Conservation (phyloP, 768 basidiomycete species). For the Boletus pseudo-olivaceus region DNA sequence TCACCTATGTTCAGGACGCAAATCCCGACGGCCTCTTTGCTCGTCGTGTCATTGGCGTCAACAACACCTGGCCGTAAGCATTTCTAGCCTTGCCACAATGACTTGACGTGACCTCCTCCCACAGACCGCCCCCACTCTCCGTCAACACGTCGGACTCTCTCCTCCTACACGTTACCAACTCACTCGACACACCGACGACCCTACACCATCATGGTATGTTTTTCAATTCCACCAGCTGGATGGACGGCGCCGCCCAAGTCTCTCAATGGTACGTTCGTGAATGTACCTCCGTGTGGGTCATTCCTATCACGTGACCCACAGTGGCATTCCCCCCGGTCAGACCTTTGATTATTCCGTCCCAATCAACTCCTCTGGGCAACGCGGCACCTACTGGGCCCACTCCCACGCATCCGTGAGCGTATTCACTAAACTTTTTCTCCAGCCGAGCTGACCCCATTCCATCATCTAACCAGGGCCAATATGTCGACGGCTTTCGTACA, state of each 20-base stretch:
- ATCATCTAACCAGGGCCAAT: constrained; percentile 59
- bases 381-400: constrained; percentile 83
- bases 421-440: not conserved
- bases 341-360: constrained; percentile 75
- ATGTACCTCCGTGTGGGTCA: not conserved
- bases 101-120: not conserved
- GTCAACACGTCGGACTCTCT: constrained; percentile 70
- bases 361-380: constrained; percentile 61
- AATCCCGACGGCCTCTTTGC: constrained; percentile 82
- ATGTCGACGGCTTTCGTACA: constrained; percentile 89
- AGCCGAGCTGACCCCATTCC: not conserved
- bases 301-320: constrained; percentile 19
- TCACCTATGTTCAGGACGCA: constrained; percentile 75
- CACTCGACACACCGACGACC: constrained; percentile 59
- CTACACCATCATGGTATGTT: constrained; percentile 96
- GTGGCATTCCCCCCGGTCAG: constrained; percentile 73
- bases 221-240: constrained; percentile 84
- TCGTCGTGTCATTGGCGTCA: constrained; percentile 82
- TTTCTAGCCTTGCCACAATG: not conserved
- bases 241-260: constrained; percentile 82
- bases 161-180: constrained; percentile 73
- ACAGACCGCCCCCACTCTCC: constrained; percentile 78
- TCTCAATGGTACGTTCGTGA: constrained; percentile 65
- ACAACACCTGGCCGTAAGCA: constrained; percentile 90
- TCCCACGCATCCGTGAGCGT: constrained; percentile 48